Evolutionary conservation across 2,329 filamentous ascomycete species (phyloP), one percentile per base, ranked within the genome.

Genomic region (Dactylellina sp.): DNA sequence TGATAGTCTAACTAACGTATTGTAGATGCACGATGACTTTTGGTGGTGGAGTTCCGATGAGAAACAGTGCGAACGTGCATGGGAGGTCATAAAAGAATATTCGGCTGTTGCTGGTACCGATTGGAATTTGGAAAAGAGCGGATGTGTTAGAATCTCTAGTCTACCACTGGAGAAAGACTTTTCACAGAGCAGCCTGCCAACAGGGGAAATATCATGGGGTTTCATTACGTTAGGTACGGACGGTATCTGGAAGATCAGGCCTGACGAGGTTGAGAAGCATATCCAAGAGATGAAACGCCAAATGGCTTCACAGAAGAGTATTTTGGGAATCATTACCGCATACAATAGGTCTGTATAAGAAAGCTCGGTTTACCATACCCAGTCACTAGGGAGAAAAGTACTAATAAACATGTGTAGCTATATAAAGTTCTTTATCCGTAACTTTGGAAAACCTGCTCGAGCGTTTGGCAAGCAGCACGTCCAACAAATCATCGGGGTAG

Each of bases 11-110:
- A 88, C 87, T 78, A 32, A 32, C 28, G 28, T 32, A 32, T 5
- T 20, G 1, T 57, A 74, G 70, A 74, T 89, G 39, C 85, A 89
- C 57, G 88, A 89, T 75, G 87, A 90, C 75, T 83, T 89, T 57
- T 90, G 88, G 88, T 87, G 89, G 78, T 90, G 88, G 87, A 84
- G 85, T 7, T 55, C 53, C 3, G 82, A 86, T 4, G 84, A 88
- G 52, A 75, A 81, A 1, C 82, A 81, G 1, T 86, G 85, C n/a
- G 71, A 70, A 49, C 82, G 84, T 46, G 88, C 86, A 0, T 91
- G 89, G 89, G 78, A 83, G 16, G 82, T 85, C 0, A 83, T 91
- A 75, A 81, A 83, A 0, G 80, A 83, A 1, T 91, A 90, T 75
- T 81, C 83, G 1, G 77, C 80, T 0, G 80, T 86, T 0, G 87